Conservation (phyloP, 805 yeast species). For the Lachancea dasiensis region DNA sequence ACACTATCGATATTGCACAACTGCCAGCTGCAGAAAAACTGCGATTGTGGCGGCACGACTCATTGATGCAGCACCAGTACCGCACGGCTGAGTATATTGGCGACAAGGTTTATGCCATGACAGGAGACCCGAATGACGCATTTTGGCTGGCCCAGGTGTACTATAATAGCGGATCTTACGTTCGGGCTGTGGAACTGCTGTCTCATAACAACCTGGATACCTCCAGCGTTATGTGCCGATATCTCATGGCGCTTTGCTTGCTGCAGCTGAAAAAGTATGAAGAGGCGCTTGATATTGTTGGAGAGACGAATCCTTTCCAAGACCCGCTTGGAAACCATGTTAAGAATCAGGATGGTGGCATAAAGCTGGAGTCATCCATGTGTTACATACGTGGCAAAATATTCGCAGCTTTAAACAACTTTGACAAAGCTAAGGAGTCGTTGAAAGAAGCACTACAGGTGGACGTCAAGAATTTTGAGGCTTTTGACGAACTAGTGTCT, state of each 20-base stretch:
- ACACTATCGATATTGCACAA: slow-evolving; percentile 22
- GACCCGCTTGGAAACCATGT: slow-evolving; percentile 31
- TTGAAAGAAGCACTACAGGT: slow-evolving; percentile 79
- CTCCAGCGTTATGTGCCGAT: slow-evolving; percentile 67
- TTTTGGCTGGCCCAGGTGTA: slow-evolving; percentile 94
- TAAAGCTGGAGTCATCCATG: slow-evolving; percentile 80
- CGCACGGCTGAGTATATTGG: slow-evolving; percentile 87
- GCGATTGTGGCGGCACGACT: slow-evolving; percentile 89
- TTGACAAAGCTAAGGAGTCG: slow-evolving; percentile 79
- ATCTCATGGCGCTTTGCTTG: slow-evolving; percentile 69
- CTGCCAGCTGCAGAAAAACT: slow-evolving; percentile 75
- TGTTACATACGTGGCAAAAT: slow-evolving; percentile 80
- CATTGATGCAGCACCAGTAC: slow-evolving; percentile 86
- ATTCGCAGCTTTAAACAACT: slow-evolving; percentile 74
- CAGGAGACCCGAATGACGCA: slow-evolving; percentile 87
- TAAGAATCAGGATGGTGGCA: slow-evolving; percentile 68
- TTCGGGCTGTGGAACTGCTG: slow-evolving; percentile 70
- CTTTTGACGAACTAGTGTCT: slow-evolving; percentile 70
- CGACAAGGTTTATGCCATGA: slow-evolving; percentile 78
- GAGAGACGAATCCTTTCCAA: slow-evolving; percentile 72
- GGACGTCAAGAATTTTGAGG: slow-evolving; percentile 90
- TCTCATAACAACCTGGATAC: slow-evolving; percentile 47
- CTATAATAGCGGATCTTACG: slow-evolving; percentile 66
- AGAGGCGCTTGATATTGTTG: slow-evolving; percentile 80
- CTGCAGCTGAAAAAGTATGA: slow-evolving; percentile 73